These are phyloP conservation scores for Selenicereus undatus DNA, from an alignment of 148 eudicot genomes.

Conservation along the genomic window DNA sequence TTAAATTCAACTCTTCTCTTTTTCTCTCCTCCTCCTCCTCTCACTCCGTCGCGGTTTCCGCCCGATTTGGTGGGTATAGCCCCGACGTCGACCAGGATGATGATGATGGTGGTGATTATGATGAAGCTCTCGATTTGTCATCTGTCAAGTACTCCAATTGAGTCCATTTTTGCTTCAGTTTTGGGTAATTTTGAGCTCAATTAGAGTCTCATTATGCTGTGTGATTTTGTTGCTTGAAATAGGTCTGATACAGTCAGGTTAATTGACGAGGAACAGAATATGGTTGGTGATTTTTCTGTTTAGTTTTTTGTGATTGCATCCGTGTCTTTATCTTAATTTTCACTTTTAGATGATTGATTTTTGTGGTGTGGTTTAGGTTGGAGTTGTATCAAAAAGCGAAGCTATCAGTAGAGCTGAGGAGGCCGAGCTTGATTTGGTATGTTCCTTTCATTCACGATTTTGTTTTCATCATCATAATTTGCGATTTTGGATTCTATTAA, in stretches of 20 bases:
- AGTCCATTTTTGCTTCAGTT: background rate
- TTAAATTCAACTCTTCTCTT: constrained; percentile 6
- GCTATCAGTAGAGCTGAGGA: constrained; percentile 76
- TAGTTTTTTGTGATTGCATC: background rate
- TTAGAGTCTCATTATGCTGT: background rate
- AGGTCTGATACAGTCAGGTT: constrained; percentile 78
- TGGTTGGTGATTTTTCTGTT: constrained; percentile 39
- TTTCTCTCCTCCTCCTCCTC: constrained; percentile 21
- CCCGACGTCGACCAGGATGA: constrained; percentile 22
- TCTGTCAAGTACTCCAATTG: constrained; percentile 36
- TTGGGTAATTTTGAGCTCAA: background rate
- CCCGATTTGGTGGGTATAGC: constrained; percentile 43
- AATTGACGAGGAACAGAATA: constrained; percentile 64
- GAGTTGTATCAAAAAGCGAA: constrained; percentile 60
- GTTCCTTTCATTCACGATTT: background rate
- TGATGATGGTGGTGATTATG: too few species aligned
- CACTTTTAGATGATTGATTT: background rate
- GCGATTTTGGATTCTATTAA: background rate
- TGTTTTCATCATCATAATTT: background rate
- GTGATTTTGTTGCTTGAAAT: constrained; percentile 18
- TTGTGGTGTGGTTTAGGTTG: constrained; percentile 43
- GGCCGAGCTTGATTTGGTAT: constrained; percentile 76
- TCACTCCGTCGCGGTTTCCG: constrained; percentile 28
- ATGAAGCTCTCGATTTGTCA: constrained; percentile 43
- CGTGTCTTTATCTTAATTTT: background rate